phyloP scores from a whole-genome alignment of 2,329 filamentous ascomycete genomes.

The Colletotrichum abscissum region DNA sequence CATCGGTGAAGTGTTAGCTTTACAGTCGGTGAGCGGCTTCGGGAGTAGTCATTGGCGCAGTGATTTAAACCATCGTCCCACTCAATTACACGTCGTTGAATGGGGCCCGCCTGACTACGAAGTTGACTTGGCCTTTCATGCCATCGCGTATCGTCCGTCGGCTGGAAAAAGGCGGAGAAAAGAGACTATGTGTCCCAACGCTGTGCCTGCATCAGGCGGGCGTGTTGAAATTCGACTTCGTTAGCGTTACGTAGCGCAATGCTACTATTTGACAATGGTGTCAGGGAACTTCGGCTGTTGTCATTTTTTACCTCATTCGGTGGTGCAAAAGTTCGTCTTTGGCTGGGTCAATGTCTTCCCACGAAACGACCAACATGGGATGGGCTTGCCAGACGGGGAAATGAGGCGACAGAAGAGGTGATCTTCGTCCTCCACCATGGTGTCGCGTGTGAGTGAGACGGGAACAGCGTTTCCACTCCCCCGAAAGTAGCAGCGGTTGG shows the following conservation, averaged over 20 bases:
- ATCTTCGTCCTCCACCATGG: not conserved
- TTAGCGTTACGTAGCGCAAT: conserved; percentile 16
- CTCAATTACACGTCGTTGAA: conserved; percentile 3
- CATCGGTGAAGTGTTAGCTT: conserved; percentile 9
- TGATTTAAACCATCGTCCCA: not conserved
- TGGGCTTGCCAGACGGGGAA: conserved; percentile 16
- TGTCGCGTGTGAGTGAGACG: conserved; percentile 15
- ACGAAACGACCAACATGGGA: conserved; percentile 6
- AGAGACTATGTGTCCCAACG: not conserved
- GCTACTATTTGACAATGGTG: conserved; percentile 10
- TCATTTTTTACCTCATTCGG: not conserved
- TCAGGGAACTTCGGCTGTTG: not conserved
- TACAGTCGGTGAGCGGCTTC: conserved; percentile 4
- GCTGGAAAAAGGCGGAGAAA: conserved; percentile 14
- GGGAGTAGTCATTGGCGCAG: conserved; percentile 1
- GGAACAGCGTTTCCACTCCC: conserved; percentile 11
- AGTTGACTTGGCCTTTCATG: not conserved
- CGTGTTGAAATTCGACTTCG: conserved; percentile 5
- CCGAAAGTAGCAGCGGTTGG: conserved; percentile 10
- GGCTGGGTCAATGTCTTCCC: not conserved
- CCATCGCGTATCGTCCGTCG: conserved; percentile 1
- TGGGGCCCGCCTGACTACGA: not conserved
- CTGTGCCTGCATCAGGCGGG: not conserved
- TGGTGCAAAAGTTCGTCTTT: not conserved
- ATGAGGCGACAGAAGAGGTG: conserved; percentile 1